phyloP scores from a whole-genome alignment of 2,329 filamentous ascomycete species.

The Metarhizium sp. region DNA sequence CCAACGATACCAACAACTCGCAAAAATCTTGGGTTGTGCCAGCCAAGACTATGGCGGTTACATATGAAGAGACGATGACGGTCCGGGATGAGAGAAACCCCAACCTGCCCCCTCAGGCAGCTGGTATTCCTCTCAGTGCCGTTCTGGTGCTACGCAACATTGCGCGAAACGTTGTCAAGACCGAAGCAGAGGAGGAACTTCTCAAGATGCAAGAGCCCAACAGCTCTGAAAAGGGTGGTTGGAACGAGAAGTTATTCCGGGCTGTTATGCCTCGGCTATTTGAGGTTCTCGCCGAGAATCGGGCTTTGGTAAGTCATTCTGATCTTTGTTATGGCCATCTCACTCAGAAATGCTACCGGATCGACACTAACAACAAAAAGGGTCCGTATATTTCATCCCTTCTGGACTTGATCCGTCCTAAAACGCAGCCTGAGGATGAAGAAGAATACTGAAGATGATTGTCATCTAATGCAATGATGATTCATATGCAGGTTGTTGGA shows the following conservation, averaged over 20 bases:
- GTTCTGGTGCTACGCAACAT: slow-evolving; percentile 72
- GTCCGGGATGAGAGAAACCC: slow-evolving; percentile 49
- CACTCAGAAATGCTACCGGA: background rate
- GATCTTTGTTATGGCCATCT: background rate
- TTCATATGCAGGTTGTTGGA: background rate
- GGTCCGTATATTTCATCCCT: slow-evolving; percentile 31
- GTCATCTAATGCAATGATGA: background rate
- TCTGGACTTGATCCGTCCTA: slow-evolving; percentile 25
- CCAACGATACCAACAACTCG: slow-evolving; percentile 10
- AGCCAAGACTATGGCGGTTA: slow-evolving; percentile 44
- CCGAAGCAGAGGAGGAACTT: slow-evolving; percentile 46
- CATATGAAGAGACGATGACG: slow-evolving; percentile 46
- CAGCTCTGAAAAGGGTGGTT: slow-evolving; percentile 41
- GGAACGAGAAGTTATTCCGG: slow-evolving; percentile 60
- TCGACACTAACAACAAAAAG: slow-evolving; percentile 16
- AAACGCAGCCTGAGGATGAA: slow-evolving; percentile 16
- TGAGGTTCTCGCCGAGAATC: slow-evolving; percentile 63
- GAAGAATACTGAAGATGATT: slow-evolving; percentile 4
- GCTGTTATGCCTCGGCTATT: slow-evolving; percentile 55
- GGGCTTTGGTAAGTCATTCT: slow-evolving; percentile 39
- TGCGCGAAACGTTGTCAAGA: slow-evolving; percentile 57
- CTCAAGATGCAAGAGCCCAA: slow-evolving; percentile 35
- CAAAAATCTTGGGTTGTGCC: slow-evolving; percentile 38
- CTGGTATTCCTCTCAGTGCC: slow-evolving; percentile 69
- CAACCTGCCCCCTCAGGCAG: slow-evolving; percentile 52